Conservation (phyloP, 2,329 filamentous ascomycete genomes). For the Ramularia collo-cygni region DNA sequence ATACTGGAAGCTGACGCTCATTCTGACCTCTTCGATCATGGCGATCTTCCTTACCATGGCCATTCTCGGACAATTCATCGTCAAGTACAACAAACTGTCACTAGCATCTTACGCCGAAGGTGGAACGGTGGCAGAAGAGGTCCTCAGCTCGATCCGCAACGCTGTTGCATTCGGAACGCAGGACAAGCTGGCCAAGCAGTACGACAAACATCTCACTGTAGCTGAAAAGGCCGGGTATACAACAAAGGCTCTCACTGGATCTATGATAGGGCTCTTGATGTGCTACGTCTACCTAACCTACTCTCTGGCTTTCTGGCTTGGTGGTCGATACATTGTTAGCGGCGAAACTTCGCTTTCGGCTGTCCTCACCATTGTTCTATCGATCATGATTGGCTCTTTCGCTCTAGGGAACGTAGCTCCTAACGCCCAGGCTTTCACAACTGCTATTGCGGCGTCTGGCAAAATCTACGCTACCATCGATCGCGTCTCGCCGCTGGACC, state of each 20-base stretch:
- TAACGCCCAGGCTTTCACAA: slow-evolving; percentile 79
- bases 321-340: slow-evolving; percentile 64
- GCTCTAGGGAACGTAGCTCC: slow-evolving; percentile 82
- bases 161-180: slow-evolving; percentile 90
- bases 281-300: slow-evolving; percentile 79
- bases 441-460: slow-evolving; percentile 70
- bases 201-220: slow-evolving; percentile 65
- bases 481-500: slow-evolving; percentile 74
- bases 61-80: slow-evolving; percentile 62
- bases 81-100: slow-evolving; percentile 73
- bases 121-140: slow-evolving; percentile 86
- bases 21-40: slow-evolving; percentile 73
- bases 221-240: slow-evolving; percentile 72
- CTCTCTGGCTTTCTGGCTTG: slow-evolving; percentile 82
- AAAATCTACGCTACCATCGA: slow-evolving; percentile 97
- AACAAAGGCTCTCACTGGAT: slow-evolving; percentile 63
- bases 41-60: slow-evolving; percentile 76
- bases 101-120: slow-evolving; percentile 75
- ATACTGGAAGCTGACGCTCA: slow-evolving; percentile 89
- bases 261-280: slow-evolving; percentile 83
- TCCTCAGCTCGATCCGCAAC: slow-evolving; percentile 87
- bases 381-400: slow-evolving; percentile 89
- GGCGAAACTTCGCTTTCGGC: slow-evolving; percentile 60
- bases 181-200: slow-evolving; percentile 80
- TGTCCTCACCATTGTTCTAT: slow-evolving; percentile 79